Evolutionary conservation across 1,139 yeast species (phyloP), one percentile per base, ranked within the genome.

Genomic region (Arxiozyma telluris): DNA sequence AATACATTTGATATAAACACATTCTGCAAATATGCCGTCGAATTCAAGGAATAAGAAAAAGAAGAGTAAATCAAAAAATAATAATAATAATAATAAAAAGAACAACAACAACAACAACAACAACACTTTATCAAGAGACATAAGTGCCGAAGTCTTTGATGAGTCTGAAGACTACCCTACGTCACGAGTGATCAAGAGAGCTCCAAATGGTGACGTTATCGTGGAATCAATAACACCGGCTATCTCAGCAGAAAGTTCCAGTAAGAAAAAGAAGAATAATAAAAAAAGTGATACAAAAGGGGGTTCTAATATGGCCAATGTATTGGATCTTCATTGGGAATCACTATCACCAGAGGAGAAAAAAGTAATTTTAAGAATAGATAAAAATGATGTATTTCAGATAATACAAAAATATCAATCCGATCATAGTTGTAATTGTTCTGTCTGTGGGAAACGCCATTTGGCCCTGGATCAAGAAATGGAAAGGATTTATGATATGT

Each of bases 371-470:
- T 80, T 88, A 38, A 76, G 78, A 61, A 79, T 87, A 50, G 90
- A 86, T 61, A 85, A 84, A 66, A 80, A 81, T 52, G 83, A 88
- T 43, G 84, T 88, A 1, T 75, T 86, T 70, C 79, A 78, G 55
- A 76, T 82, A 54, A 80, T 87, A 70, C 80, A 79, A 58, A 80
- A 78, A 53, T 83, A 82, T 63, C 84, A 67, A 76, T 62, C 72
- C 72, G 61, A 75, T 69, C 61, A 69, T 67, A 61, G 64, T 54
- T 90, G 97, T 67, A 78, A 82, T 54, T 91, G 98, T 67, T 74
- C 83, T 6, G 83, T 83, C 38, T 91, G 98, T 71, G 96, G 94
- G 1, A 78, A 89, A 52, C 82, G 87, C 60, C 81, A 84, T 60
- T 73, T 76, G 57, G 81, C 90, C 38, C 80, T 89, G 60, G 94